These are phyloP conservation scores for Neurospora terricola DNA, from an alignment of 495 filamentous ascomycete genomes.

Conservation along the genomic window DNA sequence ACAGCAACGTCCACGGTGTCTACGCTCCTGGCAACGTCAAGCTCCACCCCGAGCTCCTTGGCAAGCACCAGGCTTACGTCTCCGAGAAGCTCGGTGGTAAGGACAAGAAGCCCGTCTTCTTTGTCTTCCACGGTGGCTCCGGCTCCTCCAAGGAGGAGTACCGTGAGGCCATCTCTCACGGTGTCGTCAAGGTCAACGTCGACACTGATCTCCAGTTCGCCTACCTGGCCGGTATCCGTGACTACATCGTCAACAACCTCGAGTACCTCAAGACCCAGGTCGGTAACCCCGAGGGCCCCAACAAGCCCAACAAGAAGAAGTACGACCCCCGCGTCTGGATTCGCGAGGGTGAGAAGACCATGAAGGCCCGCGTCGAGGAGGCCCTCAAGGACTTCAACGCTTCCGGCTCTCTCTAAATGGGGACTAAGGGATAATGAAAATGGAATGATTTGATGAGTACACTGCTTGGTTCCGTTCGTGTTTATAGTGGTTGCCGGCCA, in stretches of 20 bases:
- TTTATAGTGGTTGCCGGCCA: background rate
- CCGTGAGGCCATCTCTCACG: conserved; percentile 70
- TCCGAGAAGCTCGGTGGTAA: conserved; percentile 53
- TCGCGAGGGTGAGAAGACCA: conserved; percentile 94
- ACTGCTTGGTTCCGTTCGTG: background rate
- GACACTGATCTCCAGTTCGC: conserved; percentile 80
- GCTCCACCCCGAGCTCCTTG: conserved; percentile 86
- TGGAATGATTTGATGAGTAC: background rate
- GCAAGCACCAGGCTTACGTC: conserved; percentile 88
- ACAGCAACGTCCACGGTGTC: conserved; percentile 95
- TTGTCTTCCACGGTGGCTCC: conserved; percentile 98
- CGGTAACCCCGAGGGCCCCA: conserved; percentile 84
- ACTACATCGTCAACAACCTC: conserved; percentile 90
- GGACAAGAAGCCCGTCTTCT: conserved; percentile 87
- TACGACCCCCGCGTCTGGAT: conserved; percentile 77
- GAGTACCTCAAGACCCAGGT: conserved; percentile 79
- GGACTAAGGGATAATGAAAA: background rate
- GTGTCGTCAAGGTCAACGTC: conserved; percentile 96
- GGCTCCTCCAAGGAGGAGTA: conserved; percentile 85
- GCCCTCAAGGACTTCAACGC: conserved; percentile 90
- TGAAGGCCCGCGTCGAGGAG: conserved; percentile 69
- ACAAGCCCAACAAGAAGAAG: conserved; percentile 89
- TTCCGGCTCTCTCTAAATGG: conserved; percentile 66
- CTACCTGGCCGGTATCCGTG: conserved; percentile 77
- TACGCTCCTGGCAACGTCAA: conserved; percentile 98